These are phyloP conservation scores for Colletotrichum camelliae DNA, from an alignment of 2,329 filamentous ascomycete species.

Conservation along the genomic window DNA sequence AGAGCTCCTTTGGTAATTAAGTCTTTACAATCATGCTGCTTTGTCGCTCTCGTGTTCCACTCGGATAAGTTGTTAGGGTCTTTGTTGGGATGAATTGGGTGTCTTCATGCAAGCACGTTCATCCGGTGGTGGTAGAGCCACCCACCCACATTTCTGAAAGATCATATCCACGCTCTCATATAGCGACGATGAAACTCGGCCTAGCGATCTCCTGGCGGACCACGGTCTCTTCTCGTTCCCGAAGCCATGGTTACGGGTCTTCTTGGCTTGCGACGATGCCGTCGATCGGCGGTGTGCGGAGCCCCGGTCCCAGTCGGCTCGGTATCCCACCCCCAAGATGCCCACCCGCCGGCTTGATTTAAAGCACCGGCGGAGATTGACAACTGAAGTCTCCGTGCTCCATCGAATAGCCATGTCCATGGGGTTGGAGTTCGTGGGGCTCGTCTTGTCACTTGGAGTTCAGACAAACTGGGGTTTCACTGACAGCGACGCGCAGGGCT, in stretches of 20 bases:
- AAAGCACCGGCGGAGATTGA: background rate
- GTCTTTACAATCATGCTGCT: background rate
- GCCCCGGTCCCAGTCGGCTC: background rate
- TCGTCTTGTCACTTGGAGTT: background rate
- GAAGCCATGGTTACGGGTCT: background rate
- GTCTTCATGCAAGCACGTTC: background rate
- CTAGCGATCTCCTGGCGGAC: background rate
- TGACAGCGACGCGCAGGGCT: accelerated
- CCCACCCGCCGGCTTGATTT: background rate
- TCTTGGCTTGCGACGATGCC: background rate
- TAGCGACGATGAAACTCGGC: background rate
- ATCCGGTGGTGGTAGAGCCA: background rate
- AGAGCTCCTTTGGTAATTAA: background rate
- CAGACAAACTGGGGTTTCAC: background rate
- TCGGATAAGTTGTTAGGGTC: too few relatives aligned
- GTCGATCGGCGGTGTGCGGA: background rate
- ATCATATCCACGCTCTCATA: background rate
- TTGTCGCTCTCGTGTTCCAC: background rate
- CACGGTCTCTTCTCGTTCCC: background rate
- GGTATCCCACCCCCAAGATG: background rate
- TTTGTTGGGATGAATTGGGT: background rate
- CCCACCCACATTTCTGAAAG: background rate
- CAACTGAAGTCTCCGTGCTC: background rate
- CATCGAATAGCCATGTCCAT: background rate
- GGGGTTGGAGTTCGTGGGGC: background rate